Base-by-base conservation (phyloP, 2,329 filamentous ascomycete genomes). In the Gaeumannomyces tritici region DNA sequence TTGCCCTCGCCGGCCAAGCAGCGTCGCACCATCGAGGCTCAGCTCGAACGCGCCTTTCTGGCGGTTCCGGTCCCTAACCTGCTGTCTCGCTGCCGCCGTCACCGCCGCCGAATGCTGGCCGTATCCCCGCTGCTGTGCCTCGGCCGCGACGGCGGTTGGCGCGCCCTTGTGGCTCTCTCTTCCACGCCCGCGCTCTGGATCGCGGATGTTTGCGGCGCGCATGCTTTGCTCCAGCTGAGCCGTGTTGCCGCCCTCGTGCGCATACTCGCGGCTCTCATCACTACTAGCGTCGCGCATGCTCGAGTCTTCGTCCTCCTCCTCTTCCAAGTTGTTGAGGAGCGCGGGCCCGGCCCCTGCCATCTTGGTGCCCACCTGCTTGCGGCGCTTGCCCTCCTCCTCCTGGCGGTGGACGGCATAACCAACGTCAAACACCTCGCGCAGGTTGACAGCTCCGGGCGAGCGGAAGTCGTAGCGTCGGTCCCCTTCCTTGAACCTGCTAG, bases 381-480 rank as follows among this genome's bases (percentile, higher is more conserved):
- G 86, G 62, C 92, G 87, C 78, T 97, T 98, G 69, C 86, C 88
- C 75, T 98, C 95, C 73, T 99, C 95, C 75, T 98, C 95, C 74
- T 98, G 92, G 58, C 95, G 83, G 73, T 98, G 95, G 11, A 99
- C 95, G 11, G 95, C 93, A 70, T 99, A 99, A n/a, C 91, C 89
- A 59, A 99, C 93, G 70, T 99, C 95, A 68, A 99, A 99, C 2
- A 98, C 93, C 75, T 99, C 95, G 64, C 95, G 91, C 15, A 99
- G 80, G 72, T 98, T 98, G 75, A 99, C 89, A 2, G 91, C 93
- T 60, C 93, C 95, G 0, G 95, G 95, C 0, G 93, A 98, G 63
- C 95, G 86, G 86, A 98, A 99, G 74, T 99, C 95, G 76, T 89
- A 87, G 24, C 90, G 87, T 65, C 85, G 87, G 31, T 89, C 88